phyloP scores from a whole-genome alignment of 2,329 filamentous ascomycete species.

The Verruconis gallopava region DNA sequence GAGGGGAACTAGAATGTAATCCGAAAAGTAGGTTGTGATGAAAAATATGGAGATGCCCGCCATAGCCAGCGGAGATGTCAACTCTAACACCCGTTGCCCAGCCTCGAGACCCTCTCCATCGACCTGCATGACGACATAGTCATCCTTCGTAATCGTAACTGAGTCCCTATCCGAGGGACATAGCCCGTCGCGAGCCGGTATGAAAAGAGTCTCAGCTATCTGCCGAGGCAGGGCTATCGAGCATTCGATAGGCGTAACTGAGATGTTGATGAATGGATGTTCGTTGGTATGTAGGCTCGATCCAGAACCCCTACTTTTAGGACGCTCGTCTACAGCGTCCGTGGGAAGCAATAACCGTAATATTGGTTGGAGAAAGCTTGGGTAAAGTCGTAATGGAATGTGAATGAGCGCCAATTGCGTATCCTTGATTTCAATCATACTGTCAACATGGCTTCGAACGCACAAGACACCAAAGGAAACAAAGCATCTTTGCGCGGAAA shows the following conservation, averaged over 20 bases:
- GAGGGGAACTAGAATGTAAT: slow-evolving; percentile 84
- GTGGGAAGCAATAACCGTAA: slow-evolving; percentile 68
- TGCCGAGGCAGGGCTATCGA: slow-evolving; percentile 76
- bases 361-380: slow-evolving; percentile 72
- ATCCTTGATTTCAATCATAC: slow-evolving; percentile 47
- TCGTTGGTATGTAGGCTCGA: slow-evolving; percentile 21
- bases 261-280: slow-evolving; percentile 85
- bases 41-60: slow-evolving; percentile 97
- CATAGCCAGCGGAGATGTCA: slow-evolving; percentile 80
- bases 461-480: not conserved
- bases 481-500: not conserved
- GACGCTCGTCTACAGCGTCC: slow-evolving; percentile 25
- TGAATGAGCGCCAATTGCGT: slow-evolving; percentile 80
- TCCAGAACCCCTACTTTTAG: slow-evolving; percentile 5
- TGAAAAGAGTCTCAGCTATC: slow-evolving; percentile 62
- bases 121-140: slow-evolving; percentile 80
- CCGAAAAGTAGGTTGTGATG: slow-evolving; percentile 95
- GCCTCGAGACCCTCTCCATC: slow-evolving; percentile 84
- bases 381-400: slow-evolving; percentile 67
- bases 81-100: slow-evolving; percentile 77
- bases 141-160: slow-evolving; percentile 66
- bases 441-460: slow-evolving; percentile 16
- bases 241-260: slow-evolving; percentile 82
- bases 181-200: slow-evolving; percentile 54
- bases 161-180: slow-evolving; percentile 28